A percentile compares a stretch with the other conserved stretches of the same genome.
Conservation (phyloP, 2,329 filamentous ascomycete species). For the Colletotrichum camelliae region DNA sequence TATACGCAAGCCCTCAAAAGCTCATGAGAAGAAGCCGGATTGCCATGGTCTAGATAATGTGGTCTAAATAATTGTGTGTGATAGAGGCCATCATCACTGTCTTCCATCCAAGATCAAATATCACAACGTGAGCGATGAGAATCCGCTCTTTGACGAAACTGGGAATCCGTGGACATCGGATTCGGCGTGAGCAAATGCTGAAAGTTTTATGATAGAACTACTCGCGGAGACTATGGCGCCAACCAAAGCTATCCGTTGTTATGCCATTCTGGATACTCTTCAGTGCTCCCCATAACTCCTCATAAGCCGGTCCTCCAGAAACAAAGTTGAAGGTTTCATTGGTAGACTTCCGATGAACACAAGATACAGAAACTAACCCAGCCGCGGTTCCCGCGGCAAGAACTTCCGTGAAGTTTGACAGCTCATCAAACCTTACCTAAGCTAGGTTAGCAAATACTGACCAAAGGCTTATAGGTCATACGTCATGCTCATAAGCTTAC, state of each 20-base stretch:
- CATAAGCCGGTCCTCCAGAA: not conserved
- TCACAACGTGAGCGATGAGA: not conserved
- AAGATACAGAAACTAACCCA: not conserved
- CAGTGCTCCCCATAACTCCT: not conserved
- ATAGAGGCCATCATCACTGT: not conserved
- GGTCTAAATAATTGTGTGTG: not conserved
- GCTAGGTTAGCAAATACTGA: not conserved
- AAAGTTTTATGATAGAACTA: no score
- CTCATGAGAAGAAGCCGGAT: not conserved
- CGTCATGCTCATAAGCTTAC: not conserved
- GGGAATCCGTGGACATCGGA: no score
- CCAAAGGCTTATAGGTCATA: not conserved
- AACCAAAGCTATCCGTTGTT: not conserved
- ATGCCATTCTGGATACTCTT: not conserved
- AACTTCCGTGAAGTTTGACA: not conserved
- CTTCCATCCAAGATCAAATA: not conserved
- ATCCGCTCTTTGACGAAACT: no score
- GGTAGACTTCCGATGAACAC: not conserved
- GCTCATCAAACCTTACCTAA: not conserved
- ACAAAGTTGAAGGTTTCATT: not conserved
- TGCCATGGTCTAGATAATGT: not conserved
- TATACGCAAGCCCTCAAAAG: not conserved
- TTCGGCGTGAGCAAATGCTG: no score
- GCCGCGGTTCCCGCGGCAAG: constrained; percentile 1
- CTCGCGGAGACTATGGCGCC: not conserved